These are phyloP conservation scores for Arthrobotrys iridis DNA, from an alignment of 2,329 filamentous ascomycete species.

Conservation along the genomic window DNA sequence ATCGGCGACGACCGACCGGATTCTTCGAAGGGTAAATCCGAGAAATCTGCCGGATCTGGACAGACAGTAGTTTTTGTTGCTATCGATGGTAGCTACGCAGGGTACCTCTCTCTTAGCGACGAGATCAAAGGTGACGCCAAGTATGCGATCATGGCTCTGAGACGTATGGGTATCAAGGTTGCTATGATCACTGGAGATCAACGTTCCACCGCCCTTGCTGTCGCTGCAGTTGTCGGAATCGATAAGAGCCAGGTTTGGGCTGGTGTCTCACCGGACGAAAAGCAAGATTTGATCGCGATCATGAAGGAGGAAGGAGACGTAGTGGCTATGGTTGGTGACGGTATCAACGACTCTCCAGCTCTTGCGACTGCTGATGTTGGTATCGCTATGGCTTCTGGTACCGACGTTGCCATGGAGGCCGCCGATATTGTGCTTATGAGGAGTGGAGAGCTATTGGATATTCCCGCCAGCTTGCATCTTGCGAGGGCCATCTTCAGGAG, in stretches of 20 bases:
- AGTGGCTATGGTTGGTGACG: slow-evolving; percentile 97
- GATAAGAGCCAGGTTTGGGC: slow-evolving; percentile 78
- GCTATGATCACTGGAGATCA: slow-evolving; percentile 96
- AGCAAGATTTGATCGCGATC: slow-evolving; percentile 82
- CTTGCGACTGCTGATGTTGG: slow-evolving; percentile 91
- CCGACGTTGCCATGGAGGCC: slow-evolving; percentile 97
- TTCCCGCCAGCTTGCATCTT: slow-evolving; percentile 85
- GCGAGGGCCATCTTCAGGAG: slow-evolving; percentile 85
- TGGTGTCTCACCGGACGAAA: slow-evolving; percentile 89
- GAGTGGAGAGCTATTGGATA: slow-evolving; percentile 87
- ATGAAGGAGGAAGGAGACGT: slow-evolving; percentile 78
- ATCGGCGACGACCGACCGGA: slow-evolving; percentile 62
- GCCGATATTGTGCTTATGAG: slow-evolving; percentile 96
- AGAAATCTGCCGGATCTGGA: slow-evolving; percentile 66
- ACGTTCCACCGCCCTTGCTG: slow-evolving; percentile 80
- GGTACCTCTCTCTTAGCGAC: slow-evolving; percentile 84
- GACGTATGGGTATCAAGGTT: slow-evolving; percentile 83
- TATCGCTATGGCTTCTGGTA: slow-evolving; percentile 90
- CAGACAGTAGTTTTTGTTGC: slow-evolving; percentile 92
- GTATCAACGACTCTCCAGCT: slow-evolving; percentile 97
- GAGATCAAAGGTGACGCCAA: slow-evolving; percentile 88
- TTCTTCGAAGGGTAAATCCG: slow-evolving; percentile 61
- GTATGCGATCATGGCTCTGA: slow-evolving; percentile 81
- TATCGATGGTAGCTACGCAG: slow-evolving; percentile 82
- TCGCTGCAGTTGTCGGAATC: slow-evolving; percentile 85